Percentiles rank a stretch among this genome's conserved stretches.
These are phyloP conservation scores for Zygoascus flipseniorum DNA, from an alignment of 805 yeast genomes.

Conservation along the genomic window DNA sequence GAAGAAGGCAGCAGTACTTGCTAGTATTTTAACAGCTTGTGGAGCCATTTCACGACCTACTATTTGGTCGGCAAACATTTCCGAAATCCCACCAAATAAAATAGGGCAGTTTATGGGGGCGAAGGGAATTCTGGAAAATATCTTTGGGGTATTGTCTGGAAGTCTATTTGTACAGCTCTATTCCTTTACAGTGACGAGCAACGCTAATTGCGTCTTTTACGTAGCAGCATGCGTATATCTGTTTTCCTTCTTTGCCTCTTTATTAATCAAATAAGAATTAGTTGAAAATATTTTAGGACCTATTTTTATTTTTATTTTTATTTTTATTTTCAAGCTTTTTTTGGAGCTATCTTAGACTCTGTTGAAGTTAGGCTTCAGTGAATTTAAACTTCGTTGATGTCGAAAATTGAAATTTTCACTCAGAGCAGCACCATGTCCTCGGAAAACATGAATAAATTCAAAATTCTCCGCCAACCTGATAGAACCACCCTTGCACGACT, in stretches of 20 bases:
- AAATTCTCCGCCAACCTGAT: conserved; percentile 15
- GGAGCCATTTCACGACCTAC: conserved; percentile 3
- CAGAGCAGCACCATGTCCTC: neutral
- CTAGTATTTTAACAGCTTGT: neutral
- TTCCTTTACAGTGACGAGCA: neutral
- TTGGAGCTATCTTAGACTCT: too few relatives aligned
- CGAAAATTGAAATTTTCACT: neutral
- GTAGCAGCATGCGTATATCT: neutral
- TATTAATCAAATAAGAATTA: neutral
- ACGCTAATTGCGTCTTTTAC: neutral
- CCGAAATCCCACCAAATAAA: neutral
- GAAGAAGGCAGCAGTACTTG: neutral
- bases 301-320: too few relatives aligned
- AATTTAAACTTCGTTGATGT: too few relatives aligned
- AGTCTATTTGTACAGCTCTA: neutral
- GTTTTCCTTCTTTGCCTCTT: neutral
- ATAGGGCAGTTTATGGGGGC: conserved; percentile 4
- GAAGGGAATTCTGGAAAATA: neutral
- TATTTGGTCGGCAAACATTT: neutral
- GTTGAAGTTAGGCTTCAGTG: too few relatives aligned
- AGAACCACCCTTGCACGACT: conserved; percentile 17
- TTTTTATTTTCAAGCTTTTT: too few relatives aligned
- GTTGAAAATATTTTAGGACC: too few relatives aligned
- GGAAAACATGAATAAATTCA: conserved; percentile 9
- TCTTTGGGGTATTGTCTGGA: neutral